These are phyloP conservation scores for Selaginella moellendorffii DNA, from an alignment of 75 land plant genomes.

Conservation along the genomic window DNA sequence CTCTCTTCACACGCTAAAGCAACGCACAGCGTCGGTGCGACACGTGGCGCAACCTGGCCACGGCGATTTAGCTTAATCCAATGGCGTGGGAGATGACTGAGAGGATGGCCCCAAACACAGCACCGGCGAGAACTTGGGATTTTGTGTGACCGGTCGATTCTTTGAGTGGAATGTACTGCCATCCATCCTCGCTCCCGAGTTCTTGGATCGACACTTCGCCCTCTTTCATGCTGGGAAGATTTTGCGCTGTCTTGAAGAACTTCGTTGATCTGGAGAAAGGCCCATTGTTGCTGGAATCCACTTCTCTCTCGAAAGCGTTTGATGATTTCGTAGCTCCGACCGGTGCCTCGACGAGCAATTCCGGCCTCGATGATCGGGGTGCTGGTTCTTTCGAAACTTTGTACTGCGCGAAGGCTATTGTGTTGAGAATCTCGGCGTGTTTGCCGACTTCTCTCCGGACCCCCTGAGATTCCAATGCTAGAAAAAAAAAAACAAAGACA, in stretches of 20 bases:
- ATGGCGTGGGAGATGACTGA: too few species aligned
- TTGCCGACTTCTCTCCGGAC: constrained; percentile 63
- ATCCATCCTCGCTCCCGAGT: constrained; percentile 19
- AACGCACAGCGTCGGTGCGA: too few species aligned
- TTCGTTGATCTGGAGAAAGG: not conserved
- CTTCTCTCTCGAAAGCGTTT: too few species aligned
- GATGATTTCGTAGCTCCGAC: too few species aligned
- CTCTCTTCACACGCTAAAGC: too few species aligned
- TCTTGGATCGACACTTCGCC: constrained; percentile 21
- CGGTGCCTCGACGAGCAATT: too few species aligned
- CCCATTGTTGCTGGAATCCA: too few species aligned
- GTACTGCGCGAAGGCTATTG: constrained; percentile 9
- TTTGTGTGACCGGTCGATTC: constrained; percentile 39
- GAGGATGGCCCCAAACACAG: constrained; percentile 18
- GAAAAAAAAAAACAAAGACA: not conserved
- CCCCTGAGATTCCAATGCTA: constrained; percentile 28
- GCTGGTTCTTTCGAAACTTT: not conserved
- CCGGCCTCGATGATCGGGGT: too few species aligned
- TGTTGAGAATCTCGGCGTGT: constrained; percentile 50
- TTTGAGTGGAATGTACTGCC: constrained; percentile 31
- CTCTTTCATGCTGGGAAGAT: constrained; percentile 17
- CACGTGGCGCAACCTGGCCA: too few species aligned
- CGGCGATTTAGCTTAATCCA: too few species aligned
- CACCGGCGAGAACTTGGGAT: constrained; percentile 34
- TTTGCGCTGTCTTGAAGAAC: constrained; percentile 13